Base-by-base conservation (phyloP, 1,284 basidiomycete genomes). In the Rhodotorula sp. region DNA sequence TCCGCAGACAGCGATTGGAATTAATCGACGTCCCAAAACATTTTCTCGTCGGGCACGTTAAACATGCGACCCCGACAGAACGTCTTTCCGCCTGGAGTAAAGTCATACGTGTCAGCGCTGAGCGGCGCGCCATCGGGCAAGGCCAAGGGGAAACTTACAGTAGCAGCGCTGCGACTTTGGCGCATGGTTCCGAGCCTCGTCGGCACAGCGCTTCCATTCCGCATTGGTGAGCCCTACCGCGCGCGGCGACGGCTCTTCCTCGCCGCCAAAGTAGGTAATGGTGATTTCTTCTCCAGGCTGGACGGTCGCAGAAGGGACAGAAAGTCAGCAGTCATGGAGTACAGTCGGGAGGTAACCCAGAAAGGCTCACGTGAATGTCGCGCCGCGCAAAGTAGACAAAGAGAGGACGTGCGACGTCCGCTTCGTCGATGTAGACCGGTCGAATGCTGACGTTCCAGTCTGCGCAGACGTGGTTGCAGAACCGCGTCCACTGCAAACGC, bases 231-330 rank as follows among this genome's bases (percentile, higher is more conserved):
- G 20, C 4, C 65, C 61, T 14, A 24, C 29, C 0, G 44, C 44
- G 17, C n/a, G 4, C 29, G 30, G 46, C 1, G 22, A 8, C 2
- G 69, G 57, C 6, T 67, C 66, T 4, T 17, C 17, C 20, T 61
- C 48, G 42, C 55, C 46, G 42, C 30, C 55, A 54, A 54, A 54
- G 53, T 71, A 73, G 4, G 61, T 61, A 4, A 71, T 71, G 15
- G 48, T 59, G 59, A 73, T 71, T 59, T 73, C 72, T 22, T 73
- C 69, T 14, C 72, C 72, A 18, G 72, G 72, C 69, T 73, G 64
- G 45, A 24, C 6, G 30, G 37, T 20, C 0, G 22, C 0, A 37
- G 8, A 7, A 4, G 15, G 15, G 45, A 44, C 3, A 4, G 17
- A 4, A 30, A 15, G 54, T n/a, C 42, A 42, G n/a, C n/a, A n/a